Base-by-base conservation (phyloP, 2,329 filamentous ascomycete genomes). In the Hawksworthiomyces lignivorus region DNA sequence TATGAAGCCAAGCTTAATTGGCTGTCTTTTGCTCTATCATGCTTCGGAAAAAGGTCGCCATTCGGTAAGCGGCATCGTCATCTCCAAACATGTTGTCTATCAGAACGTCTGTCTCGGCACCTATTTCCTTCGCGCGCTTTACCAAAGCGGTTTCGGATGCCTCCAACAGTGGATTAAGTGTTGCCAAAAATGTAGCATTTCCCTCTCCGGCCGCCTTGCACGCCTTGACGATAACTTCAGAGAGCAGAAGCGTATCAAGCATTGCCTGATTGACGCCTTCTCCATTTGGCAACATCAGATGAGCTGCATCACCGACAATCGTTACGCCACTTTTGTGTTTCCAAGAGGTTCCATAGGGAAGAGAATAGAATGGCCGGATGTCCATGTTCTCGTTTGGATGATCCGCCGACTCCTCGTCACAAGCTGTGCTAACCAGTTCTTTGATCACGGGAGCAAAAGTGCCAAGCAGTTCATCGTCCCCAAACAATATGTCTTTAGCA, bases 201-300 rank as follows among this genome's bases (percentile, higher is more conserved):
- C 43, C 18, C 46, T 33, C 44, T 7, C 36, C 39, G 18, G 15
- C 15, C 39, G 50, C 41, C 29, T 65, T 57, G 14, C 59, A 27
- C 4, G 44, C 47, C 11, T 35, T 17, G 7, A 19, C 17, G 10
- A 49, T 29, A 6, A 29, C 58, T 11, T 54, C 33, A 0, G 60
- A 62, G 4, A 77, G 54, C 12, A 67, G 56, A n/a, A 72, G 49
- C 0, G 69, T 60, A 51, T 77, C 73, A 27, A 58, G 54, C 65
- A 77, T 68, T 0, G 66, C 71, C 3, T 67, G 50, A 48, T 77
- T 77, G 28, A 75, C 72, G 1, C 73, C 73, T 36, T 73, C 71
- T 4, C 74, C 73, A 0, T 65, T 66, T 0, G 69, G 68, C 4
- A 64, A 65, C 63, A 73, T 71, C 11, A 75, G 49, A 52, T 77